phyloP scores from a whole-genome alignment of 169 alveolate genomes.

The Besnoitia besnoiti region DNA sequence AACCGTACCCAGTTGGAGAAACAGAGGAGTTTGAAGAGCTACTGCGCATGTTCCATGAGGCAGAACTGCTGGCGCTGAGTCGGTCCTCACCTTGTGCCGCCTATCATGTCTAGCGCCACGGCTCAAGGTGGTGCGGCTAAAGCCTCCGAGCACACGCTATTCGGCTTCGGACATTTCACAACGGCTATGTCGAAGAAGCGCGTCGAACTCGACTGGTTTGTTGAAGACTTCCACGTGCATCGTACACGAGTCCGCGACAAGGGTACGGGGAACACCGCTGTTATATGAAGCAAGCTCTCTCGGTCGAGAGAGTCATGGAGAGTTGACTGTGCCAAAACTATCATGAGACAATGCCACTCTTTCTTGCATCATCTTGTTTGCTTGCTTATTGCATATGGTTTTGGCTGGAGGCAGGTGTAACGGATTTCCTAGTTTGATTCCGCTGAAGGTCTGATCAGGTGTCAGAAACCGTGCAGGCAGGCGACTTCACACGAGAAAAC shows the following conservation, averaged over 20 bases:
- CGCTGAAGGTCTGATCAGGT: too few relatives aligned
- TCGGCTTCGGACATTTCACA: background rate
- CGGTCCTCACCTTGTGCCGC: background rate
- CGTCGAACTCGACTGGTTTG: constrained; percentile 8
- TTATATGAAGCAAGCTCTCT: too few relatives aligned
- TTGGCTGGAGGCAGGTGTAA: too few relatives aligned
- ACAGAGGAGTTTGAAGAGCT: background rate
- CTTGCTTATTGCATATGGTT: too few relatives aligned
- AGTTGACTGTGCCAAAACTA: too few relatives aligned
- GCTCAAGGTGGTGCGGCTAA: background rate
- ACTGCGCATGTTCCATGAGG: background rate
- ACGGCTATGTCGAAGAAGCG: background rate
- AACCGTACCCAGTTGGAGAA: too few relatives aligned
- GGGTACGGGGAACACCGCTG: background rate
- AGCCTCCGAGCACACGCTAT: background rate
- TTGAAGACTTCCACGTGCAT: background rate
- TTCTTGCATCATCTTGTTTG: too few relatives aligned
- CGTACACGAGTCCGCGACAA: background rate
- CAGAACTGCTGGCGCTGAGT: background rate
- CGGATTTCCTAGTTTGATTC: too few relatives aligned
- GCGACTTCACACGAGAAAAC: too few relatives aligned
- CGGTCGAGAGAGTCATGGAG: too few relatives aligned
- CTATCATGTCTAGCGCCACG: background rate
- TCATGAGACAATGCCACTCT: too few relatives aligned
- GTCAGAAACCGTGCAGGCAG: too few relatives aligned